Conservation (phyloP, 768 basidiomycete genomes). For the Lyophyllum decastes region DNA sequence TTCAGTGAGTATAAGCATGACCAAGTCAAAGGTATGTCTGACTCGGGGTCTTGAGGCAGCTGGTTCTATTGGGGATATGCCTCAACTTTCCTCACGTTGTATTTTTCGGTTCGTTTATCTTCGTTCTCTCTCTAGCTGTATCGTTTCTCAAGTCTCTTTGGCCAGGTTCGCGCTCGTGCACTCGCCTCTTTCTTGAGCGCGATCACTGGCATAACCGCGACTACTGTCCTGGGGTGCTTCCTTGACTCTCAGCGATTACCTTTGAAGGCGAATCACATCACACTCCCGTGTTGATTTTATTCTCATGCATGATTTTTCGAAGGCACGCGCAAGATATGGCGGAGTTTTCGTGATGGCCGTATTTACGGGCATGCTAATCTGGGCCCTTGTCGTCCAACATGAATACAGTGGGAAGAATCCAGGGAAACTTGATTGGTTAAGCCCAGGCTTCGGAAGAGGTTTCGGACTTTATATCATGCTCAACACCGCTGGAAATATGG, state of each 20-base stretch:
- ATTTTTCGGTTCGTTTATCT: slow-evolving; percentile 14
- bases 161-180: slow-evolving; percentile 19
- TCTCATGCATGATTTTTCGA: neutral
- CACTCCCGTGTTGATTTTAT: neutral
- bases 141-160: neutral
- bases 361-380: slow-evolving; percentile 18
- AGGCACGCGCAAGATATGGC: slow-evolving; percentile 15
- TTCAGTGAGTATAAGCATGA: slow-evolving; percentile 9
- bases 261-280: slow-evolving; percentile 2
- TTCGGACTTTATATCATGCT: slow-evolving; percentile 20
- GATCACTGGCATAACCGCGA: slow-evolving; percentile 13
- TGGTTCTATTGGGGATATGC: slow-evolving; percentile 24
- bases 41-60: slow-evolving; percentile 10
- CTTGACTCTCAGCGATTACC: slow-evolving; percentile 14
- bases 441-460: slow-evolving; percentile 17
- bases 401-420: slow-evolving; percentile 13
- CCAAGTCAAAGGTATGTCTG: neutral
- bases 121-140: neutral
- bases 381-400: slow-evolving; percentile 21
- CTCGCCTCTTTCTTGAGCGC: slow-evolving; percentile 20
- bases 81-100: slow-evolving; percentile 21
- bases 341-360: slow-evolving; percentile 17
- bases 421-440: slow-evolving; percentile 21
- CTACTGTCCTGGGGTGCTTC: slow-evolving; percentile 17
- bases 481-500: slow-evolving; percentile 15